Evolutionary conservation across 805 yeast species (phyloP), one percentile per base, ranked within the genome.

Genomic region (Ogataea naganishii): DNA sequence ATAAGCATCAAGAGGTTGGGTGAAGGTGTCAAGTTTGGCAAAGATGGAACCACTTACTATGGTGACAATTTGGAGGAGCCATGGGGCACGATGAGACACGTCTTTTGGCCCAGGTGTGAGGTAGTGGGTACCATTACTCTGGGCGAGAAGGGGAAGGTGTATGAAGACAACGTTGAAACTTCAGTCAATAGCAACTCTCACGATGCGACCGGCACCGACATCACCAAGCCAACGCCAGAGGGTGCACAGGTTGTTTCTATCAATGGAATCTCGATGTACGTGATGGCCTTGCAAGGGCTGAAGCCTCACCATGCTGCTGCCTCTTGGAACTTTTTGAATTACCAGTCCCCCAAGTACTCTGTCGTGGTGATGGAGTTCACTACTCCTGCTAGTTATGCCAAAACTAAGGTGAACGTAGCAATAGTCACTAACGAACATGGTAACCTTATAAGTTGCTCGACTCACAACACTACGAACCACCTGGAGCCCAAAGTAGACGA

Each of bases 281-380:
- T 89, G 31, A 79, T 83, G 89, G 98, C 98, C 6, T 62, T 85
- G 43, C 98, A 92, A 64, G 97, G 97, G 38, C 88, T 92, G 97
- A 92, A 92, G 58, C 98, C 98, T 7, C 96, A 92, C 58, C 98
- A 92, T 59, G 96, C 96, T 20, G 98, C 98, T 33, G 84, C 94
- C 37, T 61, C 85, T 14, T 92, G 98, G 98, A 92, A 89, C 60
- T 92, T 92, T 53, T 59, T 83, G 38, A 80, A 84, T 58, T 89
- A 82, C 69, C 95, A 84, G 52, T 80, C 92, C 13, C 69, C 75
- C 30, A 62, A 75, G 23, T 65, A 69, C 43, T 66, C 89, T 20
- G 94, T 83, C 8, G 76, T 86, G 12, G 70, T 82, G 41, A 92
- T 92, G 96, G 96, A 92, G 58, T 92, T 84, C 63, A 81, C 88